These are phyloP conservation scores for Tylopilus subfusipes DNA, from an alignment of 768 basidiomycete species.

Conservation along the genomic window DNA sequence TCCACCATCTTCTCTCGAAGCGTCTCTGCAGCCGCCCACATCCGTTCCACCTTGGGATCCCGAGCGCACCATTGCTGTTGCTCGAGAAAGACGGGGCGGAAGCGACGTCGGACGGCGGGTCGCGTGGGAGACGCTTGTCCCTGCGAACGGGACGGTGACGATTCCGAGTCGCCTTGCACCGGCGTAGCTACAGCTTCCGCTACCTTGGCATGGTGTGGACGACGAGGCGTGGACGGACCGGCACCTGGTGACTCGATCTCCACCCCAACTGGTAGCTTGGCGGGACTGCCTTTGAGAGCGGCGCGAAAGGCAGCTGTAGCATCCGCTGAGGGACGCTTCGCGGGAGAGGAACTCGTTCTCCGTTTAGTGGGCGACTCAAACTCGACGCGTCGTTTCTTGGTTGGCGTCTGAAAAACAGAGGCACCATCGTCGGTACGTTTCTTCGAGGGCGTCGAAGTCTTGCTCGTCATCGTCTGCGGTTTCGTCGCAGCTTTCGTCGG, in stretches of 20 bases:
- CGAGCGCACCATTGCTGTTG: constrained; percentile 45
- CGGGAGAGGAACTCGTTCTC: constrained; percentile 10
- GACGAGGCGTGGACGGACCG: constrained; percentile 26
- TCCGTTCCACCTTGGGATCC: constrained; percentile 37
- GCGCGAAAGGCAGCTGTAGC: constrained; percentile 18
- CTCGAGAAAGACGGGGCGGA: constrained; percentile 48
- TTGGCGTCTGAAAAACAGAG: constrained; percentile 40
- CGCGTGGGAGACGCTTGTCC: constrained; percentile 8
- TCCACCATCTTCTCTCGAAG: constrained; percentile 15
- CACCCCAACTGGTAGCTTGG: not conserved
- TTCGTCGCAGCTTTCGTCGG: constrained; percentile 19
- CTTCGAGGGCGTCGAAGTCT: constrained; percentile 15
- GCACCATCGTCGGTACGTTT: constrained; percentile 35
- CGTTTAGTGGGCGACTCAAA: constrained; percentile 12
- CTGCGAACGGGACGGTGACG: constrained; percentile 21
- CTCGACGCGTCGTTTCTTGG: constrained; percentile 38
- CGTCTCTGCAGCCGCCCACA: constrained; percentile 22
- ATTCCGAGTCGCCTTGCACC: constrained; percentile 22
- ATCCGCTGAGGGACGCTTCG: not conserved
- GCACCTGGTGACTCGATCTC: not conserved
- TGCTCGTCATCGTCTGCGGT: constrained; percentile 4
- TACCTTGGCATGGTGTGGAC: constrained; percentile 11
- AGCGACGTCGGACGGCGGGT: constrained; percentile 34
- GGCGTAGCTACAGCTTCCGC: not conserved
- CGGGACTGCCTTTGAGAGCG: constrained; percentile 11